Conservation (phyloP, 106 monocot species). For the Dendrobium huoshanense region DNA sequence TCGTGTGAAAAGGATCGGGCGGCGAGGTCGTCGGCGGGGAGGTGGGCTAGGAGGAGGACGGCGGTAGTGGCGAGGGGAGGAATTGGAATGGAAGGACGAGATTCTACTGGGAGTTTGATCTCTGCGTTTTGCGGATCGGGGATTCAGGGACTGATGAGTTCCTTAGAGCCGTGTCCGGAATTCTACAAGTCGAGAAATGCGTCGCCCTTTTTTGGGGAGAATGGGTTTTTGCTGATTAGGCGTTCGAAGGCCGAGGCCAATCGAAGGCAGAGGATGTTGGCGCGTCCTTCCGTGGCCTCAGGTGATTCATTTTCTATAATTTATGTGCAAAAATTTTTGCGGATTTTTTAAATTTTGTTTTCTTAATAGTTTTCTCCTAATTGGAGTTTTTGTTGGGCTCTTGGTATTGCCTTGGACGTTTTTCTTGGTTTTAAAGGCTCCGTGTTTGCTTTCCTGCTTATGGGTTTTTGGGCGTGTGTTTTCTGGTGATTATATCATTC, state of each 20-base stretch:
- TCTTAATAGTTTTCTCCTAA: neutral
- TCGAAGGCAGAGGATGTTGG: constrained; percentile 9
- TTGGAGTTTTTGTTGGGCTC: neutral
- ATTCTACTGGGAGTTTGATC: neutral
- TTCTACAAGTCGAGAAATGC: constrained; percentile 4
- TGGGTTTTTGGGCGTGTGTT: neutral
- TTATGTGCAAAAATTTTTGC: neutral
- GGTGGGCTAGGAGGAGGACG: neutral
- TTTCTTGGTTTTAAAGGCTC: neutral
- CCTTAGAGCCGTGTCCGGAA: constrained; percentile 10
- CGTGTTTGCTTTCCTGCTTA: neutral
- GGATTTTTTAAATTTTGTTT: neutral
- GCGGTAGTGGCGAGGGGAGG: neutral
- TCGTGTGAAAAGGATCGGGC: constrained; percentile 15
- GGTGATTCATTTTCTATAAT: neutral
- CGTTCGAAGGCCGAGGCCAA: constrained; percentile 1
- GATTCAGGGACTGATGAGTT: constrained; percentile 5
- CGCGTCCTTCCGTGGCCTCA: neutral
- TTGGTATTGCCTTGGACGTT: neutral
- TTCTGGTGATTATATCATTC: neutral
- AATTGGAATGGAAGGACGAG: neutral
- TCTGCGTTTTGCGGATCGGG: neutral
- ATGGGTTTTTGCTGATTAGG: constrained; percentile 12
- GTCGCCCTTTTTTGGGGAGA: constrained; percentile 5
- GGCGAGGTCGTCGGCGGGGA: constrained; percentile 8